Conservation (phyloP, 2,329 filamentous ascomycete species). For the Ilyonectria robusta region DNA sequence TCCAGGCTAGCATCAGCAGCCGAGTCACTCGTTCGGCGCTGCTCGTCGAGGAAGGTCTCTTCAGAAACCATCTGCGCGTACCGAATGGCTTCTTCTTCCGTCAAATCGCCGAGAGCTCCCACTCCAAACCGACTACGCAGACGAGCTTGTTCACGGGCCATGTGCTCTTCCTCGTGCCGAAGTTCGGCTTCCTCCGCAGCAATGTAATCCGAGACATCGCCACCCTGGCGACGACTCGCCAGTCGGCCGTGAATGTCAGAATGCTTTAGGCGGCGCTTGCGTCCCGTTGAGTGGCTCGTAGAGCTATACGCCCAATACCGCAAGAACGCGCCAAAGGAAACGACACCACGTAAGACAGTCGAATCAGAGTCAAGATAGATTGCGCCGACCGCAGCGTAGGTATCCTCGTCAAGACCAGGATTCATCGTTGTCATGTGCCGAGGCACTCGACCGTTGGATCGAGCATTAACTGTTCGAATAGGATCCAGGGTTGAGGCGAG, state of each 20-base stretch:
- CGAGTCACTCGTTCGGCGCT: conserved; percentile 68
- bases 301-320: conserved; percentile 97
- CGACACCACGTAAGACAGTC: conserved; percentile 85
- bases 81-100: conserved; percentile 74
- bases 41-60: conserved; percentile 73
- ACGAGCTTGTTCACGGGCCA: conserved; percentile 76
- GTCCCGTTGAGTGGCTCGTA: conserved; percentile 80
- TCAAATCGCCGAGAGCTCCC: conserved; percentile 75
- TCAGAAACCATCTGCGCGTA: conserved; percentile 78
- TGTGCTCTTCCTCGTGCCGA: conserved; percentile 77
- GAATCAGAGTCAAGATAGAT: conserved; percentile 91
- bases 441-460: conserved; percentile 85
- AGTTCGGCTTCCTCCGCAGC: conserved; percentile 88
- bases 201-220: conserved; percentile 85
- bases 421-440: conserved; percentile 74
- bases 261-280: conserved; percentile 84
- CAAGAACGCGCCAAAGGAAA: conserved; percentile 88
- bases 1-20: conserved; percentile 63
- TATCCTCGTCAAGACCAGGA: conserved; percentile 75
- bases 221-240: conserved; percentile 69
- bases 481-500: conserved; percentile 84
- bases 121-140: conserved; percentile 88
- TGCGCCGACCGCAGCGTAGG: conserved; percentile 85
- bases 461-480: conserved; percentile 88
- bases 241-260: conserved; percentile 70